Conservation (phyloP, 306 rosid genomes). For the Fragaria ananassa region DNA sequence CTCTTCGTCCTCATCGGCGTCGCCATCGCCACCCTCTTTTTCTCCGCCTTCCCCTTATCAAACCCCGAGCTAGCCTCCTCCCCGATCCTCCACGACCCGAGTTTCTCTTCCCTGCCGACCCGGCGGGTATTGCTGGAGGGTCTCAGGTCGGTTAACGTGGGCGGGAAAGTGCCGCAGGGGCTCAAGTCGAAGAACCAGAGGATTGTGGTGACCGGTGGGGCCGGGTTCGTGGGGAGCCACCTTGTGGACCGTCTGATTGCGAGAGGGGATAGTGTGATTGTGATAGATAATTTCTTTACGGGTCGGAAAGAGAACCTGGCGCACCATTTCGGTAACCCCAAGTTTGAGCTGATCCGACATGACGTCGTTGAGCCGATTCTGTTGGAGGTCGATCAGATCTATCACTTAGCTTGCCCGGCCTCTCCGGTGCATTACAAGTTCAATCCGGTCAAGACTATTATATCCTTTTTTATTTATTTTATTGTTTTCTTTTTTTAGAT, state of each 20-base stretch:
- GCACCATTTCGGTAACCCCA: constrained; percentile 74
- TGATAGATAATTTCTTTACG: constrained; percentile 78
- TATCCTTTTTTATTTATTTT: constrained; percentile 48
- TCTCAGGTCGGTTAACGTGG: constrained; percentile 1
- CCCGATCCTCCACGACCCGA: not conserved
- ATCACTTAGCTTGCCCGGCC: constrained; percentile 93
- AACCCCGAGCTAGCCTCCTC: not conserved
- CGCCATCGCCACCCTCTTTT: constrained; percentile 41
- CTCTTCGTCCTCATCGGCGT: constrained; percentile 36
- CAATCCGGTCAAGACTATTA: constrained; percentile 93
- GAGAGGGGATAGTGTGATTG: constrained; percentile 78
- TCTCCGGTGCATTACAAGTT: constrained; percentile 94
- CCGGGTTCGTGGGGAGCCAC: constrained; percentile 95
- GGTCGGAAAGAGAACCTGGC: constrained; percentile 73
- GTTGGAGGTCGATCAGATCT: constrained; percentile 92
- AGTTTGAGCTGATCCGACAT: constrained; percentile 85
- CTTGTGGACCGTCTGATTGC: constrained; percentile 84
- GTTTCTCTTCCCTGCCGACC: not conserved
- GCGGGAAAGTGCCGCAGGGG: constrained; percentile 41
- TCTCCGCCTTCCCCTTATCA: constrained; percentile 31
- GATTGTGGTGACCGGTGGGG: constrained; percentile 85
- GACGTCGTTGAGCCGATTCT: constrained; percentile 87
- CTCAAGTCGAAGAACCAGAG: constrained; percentile 43
- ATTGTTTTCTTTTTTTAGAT: not conserved
- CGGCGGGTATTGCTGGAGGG: constrained; percentile 47